Conservation (phyloP, 176 grass and related monocot species). For the Saccharum officinarum region DNA sequence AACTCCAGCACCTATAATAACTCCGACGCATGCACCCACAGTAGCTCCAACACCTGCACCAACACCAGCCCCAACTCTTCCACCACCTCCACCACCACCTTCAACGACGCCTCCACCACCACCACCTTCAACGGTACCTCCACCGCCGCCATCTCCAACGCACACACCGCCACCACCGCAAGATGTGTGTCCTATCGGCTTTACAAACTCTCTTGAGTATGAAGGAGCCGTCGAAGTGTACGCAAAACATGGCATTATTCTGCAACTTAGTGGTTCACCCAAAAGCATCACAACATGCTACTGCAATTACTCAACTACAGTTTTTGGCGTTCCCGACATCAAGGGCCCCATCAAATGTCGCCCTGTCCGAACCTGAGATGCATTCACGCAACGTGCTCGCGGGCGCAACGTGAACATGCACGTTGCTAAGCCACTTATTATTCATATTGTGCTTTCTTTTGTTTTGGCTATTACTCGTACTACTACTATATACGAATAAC, state of each 20-base stretch:
- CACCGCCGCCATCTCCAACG: background rate
- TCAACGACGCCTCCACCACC: background rate
- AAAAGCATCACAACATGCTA: background rate
- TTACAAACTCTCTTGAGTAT: background rate
- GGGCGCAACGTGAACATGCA: background rate
- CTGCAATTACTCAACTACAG: background rate
- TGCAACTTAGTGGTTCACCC: background rate
- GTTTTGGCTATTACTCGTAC: background rate
- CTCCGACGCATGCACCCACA: no score
- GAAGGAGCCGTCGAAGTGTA: accelerated
- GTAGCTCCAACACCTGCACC: no score
- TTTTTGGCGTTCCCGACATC: no score
- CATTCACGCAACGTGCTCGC: background rate
- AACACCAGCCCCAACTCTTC: no score
- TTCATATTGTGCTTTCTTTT: background rate
- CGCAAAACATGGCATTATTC: accelerated
- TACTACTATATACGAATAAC: background rate
- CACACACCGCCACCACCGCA: background rate
- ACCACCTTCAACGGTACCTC: background rate
- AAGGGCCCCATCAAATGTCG: background rate
- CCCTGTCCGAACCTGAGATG: background rate
- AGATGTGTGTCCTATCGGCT: background rate
- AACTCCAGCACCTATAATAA: no score
- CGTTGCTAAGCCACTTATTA: background rate
- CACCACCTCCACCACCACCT: background rate